Base-by-base conservation (phyloP, 139 green algal species). In the Prasinococcaceae sp. region DNA sequence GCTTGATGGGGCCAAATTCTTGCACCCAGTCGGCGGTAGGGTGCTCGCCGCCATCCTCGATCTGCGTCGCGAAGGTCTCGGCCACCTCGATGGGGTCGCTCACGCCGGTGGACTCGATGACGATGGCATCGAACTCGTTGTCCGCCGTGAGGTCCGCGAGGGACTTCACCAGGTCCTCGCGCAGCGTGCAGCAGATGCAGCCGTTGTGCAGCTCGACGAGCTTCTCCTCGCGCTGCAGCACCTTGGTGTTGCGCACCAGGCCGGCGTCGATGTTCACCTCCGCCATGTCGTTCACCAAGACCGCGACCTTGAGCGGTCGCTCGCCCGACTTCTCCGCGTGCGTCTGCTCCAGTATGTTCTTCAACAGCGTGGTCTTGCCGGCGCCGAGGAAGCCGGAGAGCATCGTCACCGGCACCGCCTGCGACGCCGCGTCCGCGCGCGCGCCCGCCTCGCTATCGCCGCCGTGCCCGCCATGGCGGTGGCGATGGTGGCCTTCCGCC, bases 161-260 rank as follows among this genome's bases (percentile, higher is more conserved):
- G 37, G 76, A 65, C 45, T 71, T 28, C 28, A 88, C 48, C 45
- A 90, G 62, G 53, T 90, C 79, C 4, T 69, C 75, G 1, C 74
- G 47, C 40, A 92, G 68, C 47, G 76, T 85, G 65, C 82, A 92
- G 70, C 82, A 92, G 55, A 92, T 81, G 66, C 82, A 92, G 2
- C 82, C 82, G 57, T 92, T 92, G 22, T 62, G 60, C 5, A 81
- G 58, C 65, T 85, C 74, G 30, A 87, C 62, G 17, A 84, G 26
- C 25, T 55, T 62, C 51, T 69, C 52, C n/a, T 59, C 63, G 20
- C 23, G 30, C 9, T 51, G 37, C 22, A 43, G 3, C 9, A 47
- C 30, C 48, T 48, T 49, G 9, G 19, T 40, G 2, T 37, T 47
- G 8, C 2, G 10, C 12, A 86, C 42, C 2, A 84, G 61, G n/a